Evolutionary conservation across 129 eudicot species (phyloP).

Genomic region (Cynara cardunculus): DNA sequence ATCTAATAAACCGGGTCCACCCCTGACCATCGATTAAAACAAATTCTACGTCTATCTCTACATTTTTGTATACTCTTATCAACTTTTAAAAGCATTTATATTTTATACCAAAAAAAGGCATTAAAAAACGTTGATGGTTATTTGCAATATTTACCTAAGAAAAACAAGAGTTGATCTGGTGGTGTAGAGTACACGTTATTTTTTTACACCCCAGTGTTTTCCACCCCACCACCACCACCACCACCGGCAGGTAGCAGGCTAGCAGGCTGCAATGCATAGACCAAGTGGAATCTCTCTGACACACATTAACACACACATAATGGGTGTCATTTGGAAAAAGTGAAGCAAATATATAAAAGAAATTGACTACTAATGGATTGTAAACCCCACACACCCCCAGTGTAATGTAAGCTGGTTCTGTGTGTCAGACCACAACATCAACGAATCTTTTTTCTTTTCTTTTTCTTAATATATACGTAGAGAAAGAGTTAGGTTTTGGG

Average conservation of each 20-base stretch:
- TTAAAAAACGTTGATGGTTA: not conserved
- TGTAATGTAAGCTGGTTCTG: slow-evolving; percentile 30
- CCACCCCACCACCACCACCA: slow-evolving; percentile 28
- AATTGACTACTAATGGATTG: slow-evolving; percentile 31
- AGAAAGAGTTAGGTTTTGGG: too few species aligned
- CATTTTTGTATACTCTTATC: too few species aligned
- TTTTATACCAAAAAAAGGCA: not conserved
- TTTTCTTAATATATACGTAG: not conserved
- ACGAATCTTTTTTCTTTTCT: slow-evolving; percentile 23
- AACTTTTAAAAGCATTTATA: too few species aligned
- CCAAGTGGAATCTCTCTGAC: slow-evolving; percentile 40
- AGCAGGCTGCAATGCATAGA: too few species aligned
- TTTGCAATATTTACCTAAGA: not conserved
- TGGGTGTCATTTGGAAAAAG: slow-evolving; percentile 18
- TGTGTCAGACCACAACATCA: slow-evolving; percentile 30
- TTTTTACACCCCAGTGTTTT: slow-evolving; percentile 18
- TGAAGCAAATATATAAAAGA: not conserved
- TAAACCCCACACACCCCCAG: slow-evolving; percentile 28
- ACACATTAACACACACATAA: slow-evolving; percentile 31
- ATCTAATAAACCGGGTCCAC: too few species aligned
- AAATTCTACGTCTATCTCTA: too few species aligned
- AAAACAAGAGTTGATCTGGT: not conserved
- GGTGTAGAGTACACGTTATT: not conserved
- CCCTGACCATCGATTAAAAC: too few species aligned
- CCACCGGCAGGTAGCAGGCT: not conserved